A percentile compares a stretch with the other conserved stretches of the same genome.
Conservation (phyloP, 768 basidiomycete species). For the Melanogaster broomeanus region DNA sequence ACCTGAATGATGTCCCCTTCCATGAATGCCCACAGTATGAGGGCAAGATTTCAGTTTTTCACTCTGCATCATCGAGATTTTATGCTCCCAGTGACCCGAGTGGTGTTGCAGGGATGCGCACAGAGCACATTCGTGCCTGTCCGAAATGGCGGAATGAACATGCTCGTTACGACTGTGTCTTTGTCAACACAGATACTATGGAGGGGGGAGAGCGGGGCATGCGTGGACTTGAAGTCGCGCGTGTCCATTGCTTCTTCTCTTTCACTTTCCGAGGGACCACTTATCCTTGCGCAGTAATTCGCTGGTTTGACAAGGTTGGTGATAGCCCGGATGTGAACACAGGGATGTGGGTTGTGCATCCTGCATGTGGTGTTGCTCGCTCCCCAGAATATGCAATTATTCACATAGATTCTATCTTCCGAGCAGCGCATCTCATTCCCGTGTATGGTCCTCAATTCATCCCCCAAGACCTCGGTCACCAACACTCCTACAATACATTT, state of each 20-base stretch:
- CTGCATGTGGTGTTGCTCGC: no score
- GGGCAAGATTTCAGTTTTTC: slow-evolving; percentile 13
- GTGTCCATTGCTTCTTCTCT: slow-evolving; percentile 24
- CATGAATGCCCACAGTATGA: background rate
- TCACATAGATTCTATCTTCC: slow-evolving; percentile 31
- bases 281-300: slow-evolving; percentile 24
- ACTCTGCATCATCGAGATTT: slow-evolving; percentile 24
- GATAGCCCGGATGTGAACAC: slow-evolving; percentile 18
- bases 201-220: slow-evolving; percentile 20
- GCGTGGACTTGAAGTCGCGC: slow-evolving; percentile 16
- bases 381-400: no score
- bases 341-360: no score
- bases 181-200: slow-evolving; percentile 12
- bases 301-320: slow-evolving; percentile 20
- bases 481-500: slow-evolving; percentile 11
- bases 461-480: background rate
- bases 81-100: slow-evolving; percentile 30
- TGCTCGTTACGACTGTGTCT: slow-evolving; percentile 21
- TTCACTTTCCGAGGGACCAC: slow-evolving; percentile 5
- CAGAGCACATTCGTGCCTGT: slow-evolving; percentile 20
- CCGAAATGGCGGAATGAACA: slow-evolving; percentile 15
- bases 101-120: no score
- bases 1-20: slow-evolving; percentile 1
- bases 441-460: slow-evolving; percentile 18
- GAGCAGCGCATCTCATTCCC: slow-evolving; percentile 31